Base-by-base conservation (phyloP, 2,329 filamentous ascomycete genomes). In the Botryotinia calthae region DNA sequence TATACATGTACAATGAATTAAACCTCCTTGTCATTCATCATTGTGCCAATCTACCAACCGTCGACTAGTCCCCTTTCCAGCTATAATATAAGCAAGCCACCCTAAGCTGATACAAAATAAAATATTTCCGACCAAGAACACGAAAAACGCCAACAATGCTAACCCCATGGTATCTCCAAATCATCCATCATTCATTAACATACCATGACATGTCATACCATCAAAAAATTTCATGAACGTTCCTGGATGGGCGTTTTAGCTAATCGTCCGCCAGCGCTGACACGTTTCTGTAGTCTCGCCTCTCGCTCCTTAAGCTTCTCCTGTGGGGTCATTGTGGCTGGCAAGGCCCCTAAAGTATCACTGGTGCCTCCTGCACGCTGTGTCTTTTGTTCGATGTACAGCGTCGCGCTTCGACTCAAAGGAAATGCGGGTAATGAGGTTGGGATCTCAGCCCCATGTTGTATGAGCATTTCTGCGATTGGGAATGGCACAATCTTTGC, bases 401-500 rank as follows among this genome's bases (percentile, higher is more conserved):
- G 82, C 79, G 93, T 91, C 3, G 96, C 95, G 64, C 91, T 91
- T 16, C 89, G 86, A 74, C 93, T 94, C 18, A 99, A 87, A 1
- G 94, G 94, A 76, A 98, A 95, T 0, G 93, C 91, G 0, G 95
- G 93, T 74, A 92, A 86, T 2, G 89, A 85, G 1, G 85, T 80
- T 0, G 96, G 95, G 48, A 98, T 91, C 75, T 97, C 92, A 5
- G 95, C 95, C 25, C 96, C 96, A 79, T 99, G 98, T 78, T 98
- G 97, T 22, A 97, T 86, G 22, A 99, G 87, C 73, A 99, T 84
- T 82, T 99, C 96, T 22, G 96, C 96, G 59, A 98, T 86, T 0
- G 96, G 91, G 81, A 99, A 99, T 0, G 95, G 88, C 14, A 90
- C 86, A 4, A 85, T 81, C 76, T 89, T 89, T 54, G 74, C 73